phyloP scores from a whole-genome alignment of 805 yeast species.

The Wickerhamiella siamensis region DNA sequence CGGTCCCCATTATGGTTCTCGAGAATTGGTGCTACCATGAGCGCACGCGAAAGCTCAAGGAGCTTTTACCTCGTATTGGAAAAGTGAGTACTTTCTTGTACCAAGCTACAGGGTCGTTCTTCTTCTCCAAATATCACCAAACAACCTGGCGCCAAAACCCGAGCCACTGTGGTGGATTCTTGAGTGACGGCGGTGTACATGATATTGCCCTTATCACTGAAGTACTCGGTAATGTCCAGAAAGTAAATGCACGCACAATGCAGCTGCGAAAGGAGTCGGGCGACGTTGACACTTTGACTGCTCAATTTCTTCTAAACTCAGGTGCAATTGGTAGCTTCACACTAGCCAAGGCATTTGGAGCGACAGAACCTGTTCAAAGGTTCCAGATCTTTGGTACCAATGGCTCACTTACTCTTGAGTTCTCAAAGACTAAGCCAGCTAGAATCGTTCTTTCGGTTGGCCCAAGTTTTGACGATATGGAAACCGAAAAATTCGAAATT shows the following conservation, averaged over 20 bases:
- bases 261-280: constrained; percentile 72
- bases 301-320: constrained; percentile 45
- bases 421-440: constrained; percentile 33
- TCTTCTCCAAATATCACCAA: constrained; percentile 33
- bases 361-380: constrained; percentile 50
- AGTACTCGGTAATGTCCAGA: constrained; percentile 57
- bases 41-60: constrained; percentile 40
- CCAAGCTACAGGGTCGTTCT: constrained; percentile 38
- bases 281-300: constrained; percentile 62
- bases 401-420: constrained; percentile 61
- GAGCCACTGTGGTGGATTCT: constrained; percentile 81
- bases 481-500: constrained; percentile 17
- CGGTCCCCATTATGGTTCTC: constrained; percentile 57
- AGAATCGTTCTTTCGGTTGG: constrained; percentile 18
- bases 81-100: constrained; percentile 28
- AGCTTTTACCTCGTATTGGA: constrained; percentile 59
- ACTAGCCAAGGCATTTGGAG: constrained; percentile 78
- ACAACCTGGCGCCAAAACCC: constrained; percentile 86
- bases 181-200: constrained; percentile 95
- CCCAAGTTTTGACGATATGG: constrained; percentile 19
- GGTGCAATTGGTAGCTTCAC: constrained; percentile 73
- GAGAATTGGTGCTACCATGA: constrained; percentile 78
- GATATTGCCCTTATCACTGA: constrained; percentile 78
- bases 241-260: constrained; percentile 60
- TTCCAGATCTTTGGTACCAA: constrained; percentile 65